Conservation (phyloP, 495 filamentous ascomycete species). For the Pseudotulostoma volvatum region DNA sequence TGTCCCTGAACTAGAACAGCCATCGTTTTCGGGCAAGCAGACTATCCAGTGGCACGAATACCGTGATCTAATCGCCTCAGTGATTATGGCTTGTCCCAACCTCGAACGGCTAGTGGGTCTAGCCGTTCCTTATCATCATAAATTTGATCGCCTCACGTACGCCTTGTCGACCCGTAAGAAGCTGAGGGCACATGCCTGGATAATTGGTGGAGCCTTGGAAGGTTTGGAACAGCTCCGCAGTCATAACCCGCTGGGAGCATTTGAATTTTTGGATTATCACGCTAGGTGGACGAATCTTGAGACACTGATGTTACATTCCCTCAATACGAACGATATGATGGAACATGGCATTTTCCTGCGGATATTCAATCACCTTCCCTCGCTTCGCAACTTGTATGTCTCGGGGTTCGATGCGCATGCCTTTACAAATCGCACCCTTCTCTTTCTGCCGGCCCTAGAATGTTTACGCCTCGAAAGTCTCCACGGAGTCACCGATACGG, state of each 20-base stretch:
- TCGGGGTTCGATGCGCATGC: constrained; percentile 54
- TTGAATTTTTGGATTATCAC: constrained; percentile 55
- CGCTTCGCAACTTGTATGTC: constrained; percentile 55
- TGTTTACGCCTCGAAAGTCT: constrained; percentile 63
- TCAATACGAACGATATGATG: constrained; percentile 38
- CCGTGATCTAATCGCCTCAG: constrained; percentile 54
- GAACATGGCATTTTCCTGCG: constrained; percentile 52
- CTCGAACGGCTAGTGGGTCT: constrained; percentile 59
- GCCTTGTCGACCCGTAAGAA: constrained; percentile 60
- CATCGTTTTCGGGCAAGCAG: constrained; percentile 30
- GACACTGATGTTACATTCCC: constrained; percentile 58
- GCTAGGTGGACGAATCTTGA: constrained; percentile 52
- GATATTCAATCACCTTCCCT: constrained; percentile 48
- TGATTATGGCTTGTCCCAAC: constrained; percentile 79
- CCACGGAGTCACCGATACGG: constrained; percentile 57
- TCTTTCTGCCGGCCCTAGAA: constrained; percentile 53
- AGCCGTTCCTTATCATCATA: constrained; percentile 51
- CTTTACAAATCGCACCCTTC: constrained; percentile 55
- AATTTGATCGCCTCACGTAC: constrained; percentile 58
- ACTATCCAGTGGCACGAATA: constrained; percentile 40
- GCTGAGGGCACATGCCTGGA: constrained; percentile 68
- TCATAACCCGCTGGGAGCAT: constrained; percentile 37
- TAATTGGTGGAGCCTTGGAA: constrained; percentile 38
- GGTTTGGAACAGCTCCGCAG: constrained; percentile 26
- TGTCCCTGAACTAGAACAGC: constrained; percentile 38